Evolutionary conservation across 345 rosid species (phyloP).

Genomic region (Eucalyptus tenuipes): DNA sequence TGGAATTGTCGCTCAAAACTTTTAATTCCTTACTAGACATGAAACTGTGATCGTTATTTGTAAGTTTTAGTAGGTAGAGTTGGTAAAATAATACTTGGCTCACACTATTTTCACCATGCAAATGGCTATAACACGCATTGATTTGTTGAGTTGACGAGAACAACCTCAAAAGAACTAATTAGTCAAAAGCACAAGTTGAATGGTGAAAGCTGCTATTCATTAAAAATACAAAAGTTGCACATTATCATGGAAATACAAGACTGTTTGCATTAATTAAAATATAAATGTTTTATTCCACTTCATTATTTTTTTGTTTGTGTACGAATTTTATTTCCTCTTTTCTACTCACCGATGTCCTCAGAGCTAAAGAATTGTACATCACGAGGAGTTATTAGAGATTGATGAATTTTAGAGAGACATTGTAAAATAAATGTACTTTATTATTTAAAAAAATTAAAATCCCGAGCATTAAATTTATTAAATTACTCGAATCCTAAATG

Average conservation of each 20-base stretch:
- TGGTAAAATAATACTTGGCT: neutral
- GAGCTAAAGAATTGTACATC: neutral
- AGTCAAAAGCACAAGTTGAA: neutral
- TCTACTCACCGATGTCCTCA: neutral
- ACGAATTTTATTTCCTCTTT: neutral
- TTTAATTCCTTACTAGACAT: neutral
- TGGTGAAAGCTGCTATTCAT: neutral
- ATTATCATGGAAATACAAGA: neutral
- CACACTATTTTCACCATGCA: neutral
- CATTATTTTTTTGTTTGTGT: neutral
- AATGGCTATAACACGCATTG: too few relatives aligned
- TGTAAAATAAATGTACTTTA: neutral
- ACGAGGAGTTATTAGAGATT: neutral
- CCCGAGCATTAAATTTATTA: accelerated
- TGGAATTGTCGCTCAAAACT: neutral
- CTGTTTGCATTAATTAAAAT: neutral
- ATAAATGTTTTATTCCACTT: neutral
- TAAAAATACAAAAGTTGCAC: neutral
- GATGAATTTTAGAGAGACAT: neutral
- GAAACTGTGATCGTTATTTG: neutral
- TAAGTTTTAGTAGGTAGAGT: neutral
- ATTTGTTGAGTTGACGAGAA: too few relatives aligned
- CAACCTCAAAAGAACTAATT: neutral
- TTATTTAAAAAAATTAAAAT: neutral
- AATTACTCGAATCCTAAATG: neutral